These are phyloP conservation scores for Fusarium penzigii DNA, from an alignment of 2,329 filamentous ascomycete genomes.

Conservation along the genomic window DNA sequence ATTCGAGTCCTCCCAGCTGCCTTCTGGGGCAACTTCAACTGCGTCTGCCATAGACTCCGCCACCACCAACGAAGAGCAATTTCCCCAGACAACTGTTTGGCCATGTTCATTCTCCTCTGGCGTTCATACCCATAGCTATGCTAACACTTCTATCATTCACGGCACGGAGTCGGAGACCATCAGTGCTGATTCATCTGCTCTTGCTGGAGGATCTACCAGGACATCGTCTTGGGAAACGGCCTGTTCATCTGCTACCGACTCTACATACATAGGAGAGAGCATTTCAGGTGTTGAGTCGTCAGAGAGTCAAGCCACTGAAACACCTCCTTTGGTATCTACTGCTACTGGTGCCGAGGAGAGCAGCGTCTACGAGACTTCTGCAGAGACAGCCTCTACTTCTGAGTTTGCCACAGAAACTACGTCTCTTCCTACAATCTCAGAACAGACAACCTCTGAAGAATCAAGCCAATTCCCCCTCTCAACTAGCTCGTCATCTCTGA, in stretches of 20 bases:
- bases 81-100: not conserved
- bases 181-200: conserved; percentile 11
- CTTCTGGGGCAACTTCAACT: not conserved
- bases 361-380: not conserved
- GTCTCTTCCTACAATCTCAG: not conserved
- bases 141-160: conserved; percentile 16
- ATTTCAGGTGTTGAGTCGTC: conserved; percentile 1
- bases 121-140: conserved; percentile 13
- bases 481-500: not conserved
- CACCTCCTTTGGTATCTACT: not conserved
- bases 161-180: conserved; percentile 1
- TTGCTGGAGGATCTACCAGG: conserved; percentile 3
- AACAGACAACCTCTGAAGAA: not conserved
- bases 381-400: not conserved
- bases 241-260: not conserved
- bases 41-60: not conserved
- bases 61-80: not conserved
- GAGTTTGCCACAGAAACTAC: not conserved
- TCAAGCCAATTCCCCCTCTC: not conserved
- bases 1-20: not conserved
- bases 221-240: conserved; percentile 4
- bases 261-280: not conserved
- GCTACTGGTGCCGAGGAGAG: not conserved
- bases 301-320: not conserved
- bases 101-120: conserved; percentile 2